A percentile compares a stretch with the other conserved stretches of the same genome.
These are phyloP conservation scores for Phaffia australis DNA, from an alignment of 768 basidiomycete genomes.

Conservation along the genomic window DNA sequence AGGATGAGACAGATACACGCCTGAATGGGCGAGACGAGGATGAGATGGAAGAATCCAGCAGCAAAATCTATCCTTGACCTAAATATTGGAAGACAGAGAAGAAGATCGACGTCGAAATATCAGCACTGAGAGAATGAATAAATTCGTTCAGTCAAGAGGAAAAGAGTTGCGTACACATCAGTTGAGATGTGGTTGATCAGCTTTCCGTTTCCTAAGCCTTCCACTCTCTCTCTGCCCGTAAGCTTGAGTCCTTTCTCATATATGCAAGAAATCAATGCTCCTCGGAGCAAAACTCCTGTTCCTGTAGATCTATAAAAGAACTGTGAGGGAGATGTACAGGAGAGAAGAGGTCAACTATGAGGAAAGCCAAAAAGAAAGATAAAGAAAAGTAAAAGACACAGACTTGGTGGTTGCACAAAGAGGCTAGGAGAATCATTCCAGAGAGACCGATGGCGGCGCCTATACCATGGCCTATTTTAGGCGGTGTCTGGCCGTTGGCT, in stretches of 20 bases:
- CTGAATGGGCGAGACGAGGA: constrained; percentile 14
- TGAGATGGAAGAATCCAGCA: constrained; percentile 46
- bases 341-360: background rate
- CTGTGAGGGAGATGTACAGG: constrained; percentile 9
- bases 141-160: too few relatives aligned
- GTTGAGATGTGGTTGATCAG: constrained; percentile 41
- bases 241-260: constrained; percentile 26
- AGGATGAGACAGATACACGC: constrained; percentile 20
- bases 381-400: background rate
- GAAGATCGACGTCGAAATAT: background rate
- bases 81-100: background rate
- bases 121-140: background rate
- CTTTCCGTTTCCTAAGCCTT: constrained; percentile 35
- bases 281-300: constrained; percentile 32
- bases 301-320: constrained; percentile 34
- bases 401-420: constrained; percentile 33
- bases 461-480: constrained; percentile 27
- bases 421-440: constrained; percentile 32
- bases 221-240: constrained; percentile 8
- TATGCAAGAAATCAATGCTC: constrained; percentile 33
- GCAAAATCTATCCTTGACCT: constrained; percentile 39
- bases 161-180: constrained; percentile 42
- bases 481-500: constrained; percentile 22
- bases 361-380: background rate
- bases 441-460: constrained; percentile 37